Conservation (phyloP, 805 yeast species). For the Clavispora vitiphila region DNA sequence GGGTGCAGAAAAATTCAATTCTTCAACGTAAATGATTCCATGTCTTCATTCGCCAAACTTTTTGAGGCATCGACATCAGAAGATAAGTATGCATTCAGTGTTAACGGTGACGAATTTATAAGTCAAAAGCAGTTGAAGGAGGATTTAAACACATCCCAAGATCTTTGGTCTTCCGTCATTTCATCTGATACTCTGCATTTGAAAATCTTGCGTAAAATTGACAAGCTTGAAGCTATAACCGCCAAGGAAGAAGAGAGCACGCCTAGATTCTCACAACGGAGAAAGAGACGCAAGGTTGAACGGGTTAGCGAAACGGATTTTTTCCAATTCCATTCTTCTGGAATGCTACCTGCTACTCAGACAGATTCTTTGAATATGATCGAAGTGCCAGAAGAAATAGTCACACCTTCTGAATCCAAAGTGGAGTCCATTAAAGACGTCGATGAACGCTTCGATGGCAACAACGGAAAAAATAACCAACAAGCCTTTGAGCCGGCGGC, state of each 20-base stretch:
- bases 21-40: not conserved
- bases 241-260: not conserved
- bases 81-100: not conserved
- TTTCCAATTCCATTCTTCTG: constrained; percentile 20
- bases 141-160: not conserved
- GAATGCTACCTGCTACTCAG: not conserved
- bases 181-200: not conserved
- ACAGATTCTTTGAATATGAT: not conserved
- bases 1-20: not conserved
- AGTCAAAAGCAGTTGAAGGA: not conserved
- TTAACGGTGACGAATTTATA: not conserved
- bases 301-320: constrained; percentile 30
- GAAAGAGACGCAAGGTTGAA: constrained; percentile 30
- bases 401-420: not conserved
- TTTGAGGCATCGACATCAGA: not conserved
- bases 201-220: not conserved
- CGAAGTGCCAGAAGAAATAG: not conserved
- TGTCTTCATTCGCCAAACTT: not conserved
- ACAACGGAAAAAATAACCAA: too few species aligned
- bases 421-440: too few species aligned
- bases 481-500: too few species aligned
- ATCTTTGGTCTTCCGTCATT: not conserved
- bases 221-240: not conserved
- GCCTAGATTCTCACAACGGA: constrained; percentile 8
- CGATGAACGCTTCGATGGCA: too few species aligned